Percentiles rank a stretch among this genome's conserved stretches.
Evolutionary conservation across 2,329 filamentous ascomycete species (phyloP).

Genomic region (Fusarium sp.): DNA sequence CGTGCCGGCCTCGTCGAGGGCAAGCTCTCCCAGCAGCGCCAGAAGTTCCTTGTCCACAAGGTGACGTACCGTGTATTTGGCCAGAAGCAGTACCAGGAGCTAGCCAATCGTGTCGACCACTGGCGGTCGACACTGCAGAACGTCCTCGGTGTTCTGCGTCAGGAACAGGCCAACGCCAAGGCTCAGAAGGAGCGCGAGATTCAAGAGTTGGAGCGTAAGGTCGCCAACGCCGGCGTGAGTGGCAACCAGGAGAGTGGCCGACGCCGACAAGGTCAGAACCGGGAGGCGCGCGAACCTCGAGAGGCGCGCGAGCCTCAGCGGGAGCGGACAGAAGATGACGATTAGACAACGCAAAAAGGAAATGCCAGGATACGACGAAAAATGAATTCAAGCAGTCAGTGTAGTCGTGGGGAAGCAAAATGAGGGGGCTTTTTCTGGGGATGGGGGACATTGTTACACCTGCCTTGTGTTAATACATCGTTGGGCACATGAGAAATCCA

Average conservation of each 20-base stretch:
- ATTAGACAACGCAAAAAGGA: slow-evolving; percentile 51
- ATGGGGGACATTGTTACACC: slow-evolving; percentile 40
- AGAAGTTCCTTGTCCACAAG: slow-evolving; percentile 94
- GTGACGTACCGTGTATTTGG: slow-evolving; percentile 97
- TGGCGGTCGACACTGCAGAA: slow-evolving; percentile 85
- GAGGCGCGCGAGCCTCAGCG: slow-evolving; percentile 42
- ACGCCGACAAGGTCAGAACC: slow-evolving; percentile 46
- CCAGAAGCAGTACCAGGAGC: slow-evolving; percentile 97
- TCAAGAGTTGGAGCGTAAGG: slow-evolving; percentile 75
- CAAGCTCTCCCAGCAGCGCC: slow-evolving; percentile 91
- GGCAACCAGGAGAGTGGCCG: slow-evolving; percentile 47
- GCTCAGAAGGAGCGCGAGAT: slow-evolving; percentile 80
- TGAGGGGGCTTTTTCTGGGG: slow-evolving; percentile 31
- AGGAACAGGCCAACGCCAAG: slow-evolving; percentile 82
- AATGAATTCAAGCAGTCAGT: slow-evolving; percentile 28
- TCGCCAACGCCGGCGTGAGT: slow-evolving; percentile 55
- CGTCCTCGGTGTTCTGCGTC: slow-evolving; percentile 79
- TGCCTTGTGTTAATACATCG: slow-evolving; percentile 49
- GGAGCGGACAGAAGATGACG: slow-evolving; percentile 65
- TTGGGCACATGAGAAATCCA: slow-evolving; percentile 42
- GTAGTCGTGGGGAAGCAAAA: slow-evolving; percentile 25
- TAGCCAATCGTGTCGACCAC: slow-evolving; percentile 87
- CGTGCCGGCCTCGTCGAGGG: slow-evolving; percentile 95
- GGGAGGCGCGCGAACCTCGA: slow-evolving; percentile 27
- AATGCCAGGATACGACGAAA: slow-evolving; percentile 26